phyloP scores from a whole-genome alignment of 1,284 basidiomycete species.

The Polyporus tsugae region DNA sequence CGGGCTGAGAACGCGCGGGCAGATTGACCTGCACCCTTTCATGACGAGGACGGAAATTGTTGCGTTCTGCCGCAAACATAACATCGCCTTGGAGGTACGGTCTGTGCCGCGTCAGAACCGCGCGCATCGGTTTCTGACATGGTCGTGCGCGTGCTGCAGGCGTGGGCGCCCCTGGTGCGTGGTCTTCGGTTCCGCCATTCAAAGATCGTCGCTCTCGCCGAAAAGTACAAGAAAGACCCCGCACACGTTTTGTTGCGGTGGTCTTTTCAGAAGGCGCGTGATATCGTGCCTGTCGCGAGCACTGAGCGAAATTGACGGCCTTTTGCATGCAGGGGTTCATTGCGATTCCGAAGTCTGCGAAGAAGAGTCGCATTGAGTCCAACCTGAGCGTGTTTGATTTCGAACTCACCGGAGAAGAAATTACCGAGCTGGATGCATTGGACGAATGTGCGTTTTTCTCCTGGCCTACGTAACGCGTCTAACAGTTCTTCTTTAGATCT shows the following conservation, averaged over 20 bases:
- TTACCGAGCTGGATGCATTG: constrained; percentile 58
- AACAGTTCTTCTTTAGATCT: constrained; percentile 43
- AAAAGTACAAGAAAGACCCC: constrained; percentile 66
- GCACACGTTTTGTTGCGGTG: constrained; percentile 80
- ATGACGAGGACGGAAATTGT: constrained; percentile 75
- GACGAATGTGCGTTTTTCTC: constrained; percentile 54
- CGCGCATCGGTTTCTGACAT: not conserved
- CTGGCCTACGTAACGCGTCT: not conserved
- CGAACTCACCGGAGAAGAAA: constrained; percentile 57
- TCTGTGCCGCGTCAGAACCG: constrained; percentile 30
- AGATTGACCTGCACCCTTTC: constrained; percentile 79
- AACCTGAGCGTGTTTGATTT: constrained; percentile 72
- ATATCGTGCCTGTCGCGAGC: not conserved
- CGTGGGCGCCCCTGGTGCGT: constrained; percentile 63
- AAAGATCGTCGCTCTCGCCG: constrained; percentile 48
- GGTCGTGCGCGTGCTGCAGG: constrained; percentile 49
- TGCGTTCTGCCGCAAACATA: constrained; percentile 61
- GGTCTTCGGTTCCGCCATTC: constrained; percentile 60
- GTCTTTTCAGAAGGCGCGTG: constrained; percentile 77
- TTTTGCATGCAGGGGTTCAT: constrained; percentile 53
- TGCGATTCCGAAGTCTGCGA: constrained; percentile 69
- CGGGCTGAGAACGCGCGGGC: not conserved
- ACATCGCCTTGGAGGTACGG: constrained; percentile 69
- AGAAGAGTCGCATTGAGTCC: constrained; percentile 58
- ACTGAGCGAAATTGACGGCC: not conserved